Evolutionary conservation across 2,329 filamentous ascomycete genomes (phyloP), one percentile per base, ranked within the genome.

Genomic region (Sporothrix schenckii): DNA sequence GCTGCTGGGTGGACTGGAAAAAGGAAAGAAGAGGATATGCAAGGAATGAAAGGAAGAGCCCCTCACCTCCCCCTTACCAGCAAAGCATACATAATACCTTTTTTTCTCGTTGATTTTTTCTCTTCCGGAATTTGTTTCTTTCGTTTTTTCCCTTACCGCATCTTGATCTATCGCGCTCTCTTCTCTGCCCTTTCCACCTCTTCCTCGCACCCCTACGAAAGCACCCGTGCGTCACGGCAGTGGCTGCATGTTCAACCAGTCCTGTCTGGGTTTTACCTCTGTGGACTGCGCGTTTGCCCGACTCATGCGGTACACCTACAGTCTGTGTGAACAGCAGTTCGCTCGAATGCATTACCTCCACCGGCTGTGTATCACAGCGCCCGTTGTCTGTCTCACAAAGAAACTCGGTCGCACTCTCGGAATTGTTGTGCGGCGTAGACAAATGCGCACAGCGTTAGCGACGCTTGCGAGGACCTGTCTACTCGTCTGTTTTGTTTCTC

Each of bases 381-480:
- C 77, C 70, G 80, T 78, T 83, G 80, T 81, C 81, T 80, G 83
- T 84, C 79, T 79, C 75, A 83, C 82, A 72, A 60, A 41, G 13
- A 54, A 54, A 50, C 49, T 27, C 73, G 71, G 78, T 80, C 71
- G 73, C 76, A 77, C 74, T 47, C 69, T 73, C 75, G 73, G 74
- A 75, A 72, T 76, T 70, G 73, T 71, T 75, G 75, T 76, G 75
- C 78, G 72, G 77, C 77, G 79, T 77, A 75, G 76, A 76, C 65
- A 76, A 76, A 75, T 78, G 78, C 73, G 77, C 78, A 81, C 78
- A 78, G 76, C 77, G 75, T 77, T 76, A 77, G 72, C 73, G 74
- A 72, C 72, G 74, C 71, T 71, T 74, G 73, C 69, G 67, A 72
- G 68, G 72, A 70, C 56, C 34, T 61, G 41, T 44, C 5, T 44